Conservation (phyloP, 2,329 filamentous ascomycete genomes). For the Stylonectria norvegica region DNA sequence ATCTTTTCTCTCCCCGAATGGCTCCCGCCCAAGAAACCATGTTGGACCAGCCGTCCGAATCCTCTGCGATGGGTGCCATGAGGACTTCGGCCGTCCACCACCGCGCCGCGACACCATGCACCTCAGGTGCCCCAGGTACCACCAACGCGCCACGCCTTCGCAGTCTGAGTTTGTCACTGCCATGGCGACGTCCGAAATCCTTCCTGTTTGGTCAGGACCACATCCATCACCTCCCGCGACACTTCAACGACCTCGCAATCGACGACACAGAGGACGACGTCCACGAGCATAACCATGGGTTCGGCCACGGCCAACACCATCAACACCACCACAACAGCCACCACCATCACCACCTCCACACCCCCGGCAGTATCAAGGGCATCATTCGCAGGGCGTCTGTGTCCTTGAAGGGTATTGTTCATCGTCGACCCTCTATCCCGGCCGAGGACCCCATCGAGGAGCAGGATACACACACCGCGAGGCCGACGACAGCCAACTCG, state of each 20-base stretch:
- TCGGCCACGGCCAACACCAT: constrained; percentile 23
- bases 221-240: constrained; percentile 25
- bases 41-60: constrained; percentile 17
- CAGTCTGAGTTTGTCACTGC: constrained; percentile 49
- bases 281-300: constrained; percentile 19
- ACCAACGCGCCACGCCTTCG: constrained; percentile 38
- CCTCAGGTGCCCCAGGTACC: constrained; percentile 5
- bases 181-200: constrained; percentile 49
- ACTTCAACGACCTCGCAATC: constrained; percentile 31
- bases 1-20: constrained; percentile 41
- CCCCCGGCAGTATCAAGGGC: constrained; percentile 42
- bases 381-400: constrained; percentile 55
- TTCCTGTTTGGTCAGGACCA: constrained; percentile 36
- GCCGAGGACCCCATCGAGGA: constrained; percentile 30
- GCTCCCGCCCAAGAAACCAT: constrained; percentile 43
- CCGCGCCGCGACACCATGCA: no score
- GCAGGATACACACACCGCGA: constrained; percentile 19
- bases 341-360: constrained; percentile 24
- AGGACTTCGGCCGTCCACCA: constrained; percentile 5
- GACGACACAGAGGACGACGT: constrained; percentile 30
- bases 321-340: constrained; percentile 24
- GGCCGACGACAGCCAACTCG: constrained; percentile 47
- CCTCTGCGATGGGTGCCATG: constrained; percentile 10
- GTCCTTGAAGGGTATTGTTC: constrained; percentile 51
- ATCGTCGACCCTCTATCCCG: constrained; percentile 44